Evolutionary conservation across 164 flowering plant genomes (phyloP), one percentile per base, ranked within the genome.

Genomic region (Vitis cinerea): DNA sequence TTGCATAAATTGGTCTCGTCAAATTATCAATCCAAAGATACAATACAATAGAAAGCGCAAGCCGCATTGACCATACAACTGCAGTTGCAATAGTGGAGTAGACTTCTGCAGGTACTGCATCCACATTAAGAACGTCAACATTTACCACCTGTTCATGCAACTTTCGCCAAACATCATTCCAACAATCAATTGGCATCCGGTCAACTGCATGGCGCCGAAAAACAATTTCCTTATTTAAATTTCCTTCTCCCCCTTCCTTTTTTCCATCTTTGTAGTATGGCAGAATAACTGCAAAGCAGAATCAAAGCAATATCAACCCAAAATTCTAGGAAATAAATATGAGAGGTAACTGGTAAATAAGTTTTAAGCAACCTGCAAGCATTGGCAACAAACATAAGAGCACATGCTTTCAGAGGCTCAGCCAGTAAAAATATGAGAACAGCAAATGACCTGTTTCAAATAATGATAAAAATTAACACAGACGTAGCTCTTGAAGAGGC

Each of bases 101-200:
- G n/a, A 94, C 82, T 81, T 94, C 95, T 17, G 88, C 90, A 74
- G 84, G 88, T 57, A 90, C 90, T 1, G 91, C 44, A 61, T 90
- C 71, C 65, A 84, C 87, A 78, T 92, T 84, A 65, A 80, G 12
- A 64, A 94, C 97, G 75, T 94, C 99, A 71, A 94, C 93, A 77
- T 92, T 90, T 63, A 92, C 91, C 49, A 94, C 71, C 75, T 94
- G 99, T 51, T 91, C 90, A 73, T 94, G 97, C 83, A 94, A 83
- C 86, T 91, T 92, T 67, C 78, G 63, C 99, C 99, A 94, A 70
- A 91, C 93, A 81, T 92, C 97, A 83, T 89, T 94, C 97, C 99
- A 94, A 68, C 87, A 75, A 79, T 94, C 97, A 75, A 92, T 83
- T 62, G 99, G 99, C 99, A 92, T 94, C 16, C 87, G 88, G 59